Evolutionary conservation across 2,329 filamentous ascomycete genomes (phyloP).

Genomic region (Gnomoniopsis smithogilvyi): DNA sequence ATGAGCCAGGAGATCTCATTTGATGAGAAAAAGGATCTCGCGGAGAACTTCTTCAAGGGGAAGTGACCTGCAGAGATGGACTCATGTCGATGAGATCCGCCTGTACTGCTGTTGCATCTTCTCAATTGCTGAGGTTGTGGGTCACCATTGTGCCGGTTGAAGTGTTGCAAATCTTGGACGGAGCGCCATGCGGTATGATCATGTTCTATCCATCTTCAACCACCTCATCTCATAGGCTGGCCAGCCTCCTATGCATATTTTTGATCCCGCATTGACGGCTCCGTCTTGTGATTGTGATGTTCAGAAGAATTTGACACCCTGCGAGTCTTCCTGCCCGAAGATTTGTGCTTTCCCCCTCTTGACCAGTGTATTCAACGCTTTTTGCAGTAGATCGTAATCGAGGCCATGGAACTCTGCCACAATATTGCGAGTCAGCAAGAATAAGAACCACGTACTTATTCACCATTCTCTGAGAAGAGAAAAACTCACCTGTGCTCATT

Average conservation of each 20-base stretch:
- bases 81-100: slow-evolving; percentile 21
- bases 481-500: slow-evolving; percentile 56
- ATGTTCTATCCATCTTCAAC: not conserved
- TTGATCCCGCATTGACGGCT: not conserved
- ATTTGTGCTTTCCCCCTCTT: slow-evolving; percentile 91
- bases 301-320: slow-evolving; percentile 97
- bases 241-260: not conserved
- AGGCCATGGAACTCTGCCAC: slow-evolving; percentile 80
- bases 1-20: slow-evolving; percentile 82
- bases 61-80: not conserved
- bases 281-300: not conserved
- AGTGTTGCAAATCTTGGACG: not conserved
- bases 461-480: not conserved
- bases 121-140: not conserved
- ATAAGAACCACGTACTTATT: not conserved
- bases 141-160: not conserved
- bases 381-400: slow-evolving; percentile 76
- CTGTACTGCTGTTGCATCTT: not conserved
- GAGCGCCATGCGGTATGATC: not conserved
- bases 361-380: slow-evolving; percentile 75
- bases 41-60: slow-evolving; percentile 38
- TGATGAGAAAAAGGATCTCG: slow-evolving; percentile 59
- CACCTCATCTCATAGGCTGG: not conserved
- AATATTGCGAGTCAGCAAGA: not conserved
- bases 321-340: slow-evolving; percentile 83